Base-by-base conservation (phyloP, 805 yeast genomes). In the Wickerhamiella sergipiensis region DNA sequence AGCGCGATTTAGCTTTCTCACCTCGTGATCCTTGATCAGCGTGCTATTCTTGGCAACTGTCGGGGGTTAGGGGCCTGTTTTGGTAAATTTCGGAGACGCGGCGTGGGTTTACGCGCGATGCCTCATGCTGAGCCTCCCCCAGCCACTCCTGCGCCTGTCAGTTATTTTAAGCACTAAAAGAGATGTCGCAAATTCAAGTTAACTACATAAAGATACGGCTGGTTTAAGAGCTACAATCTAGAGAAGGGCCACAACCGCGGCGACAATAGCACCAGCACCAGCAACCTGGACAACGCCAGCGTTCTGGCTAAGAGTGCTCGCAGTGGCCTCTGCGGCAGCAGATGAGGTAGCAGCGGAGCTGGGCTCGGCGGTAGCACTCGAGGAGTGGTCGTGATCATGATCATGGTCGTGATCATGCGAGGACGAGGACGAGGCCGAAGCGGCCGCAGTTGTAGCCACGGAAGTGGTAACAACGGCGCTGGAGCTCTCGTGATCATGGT, bases 401-500 rank as follows among this genome's bases (percentile, higher is more conserved):
- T 29, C 33, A 29, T 29, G 33, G 33, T 12, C 26, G 26, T 24
- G 26, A 24, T 24, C 26, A 24, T 24, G 26, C 4, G 33, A 29
- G 33, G 3, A 3, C 12, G 33, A 29, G 15, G 33, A 29, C 4
- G 33, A 8, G 3, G 12, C 12, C 3, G 33, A 8, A 12, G 33
- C 33, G 33, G 15, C 33, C 3, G 33, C 33, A 29, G 33, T 12
- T 3, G 15, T 12, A 12, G 15, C 15, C 12, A 12, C 15, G 15
- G 33, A 29, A 12, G 33, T 29, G 22, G n/a, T 23, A 29, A 4
- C 36, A 19, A 39, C 15, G 13, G 7, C n/a, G 19, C 24, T 46
- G 2, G 33, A 21, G 49, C 46, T 18, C 53, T 57, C 7, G 33
- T 9, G 33, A 24, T 29, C 33, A 29, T 29, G 33, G 33, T 29